Evolutionary conservation across 805 yeast genomes (phyloP), one percentile per base, ranked within the genome.

Genomic region (Metschnikowia cerradonensis): DNA sequence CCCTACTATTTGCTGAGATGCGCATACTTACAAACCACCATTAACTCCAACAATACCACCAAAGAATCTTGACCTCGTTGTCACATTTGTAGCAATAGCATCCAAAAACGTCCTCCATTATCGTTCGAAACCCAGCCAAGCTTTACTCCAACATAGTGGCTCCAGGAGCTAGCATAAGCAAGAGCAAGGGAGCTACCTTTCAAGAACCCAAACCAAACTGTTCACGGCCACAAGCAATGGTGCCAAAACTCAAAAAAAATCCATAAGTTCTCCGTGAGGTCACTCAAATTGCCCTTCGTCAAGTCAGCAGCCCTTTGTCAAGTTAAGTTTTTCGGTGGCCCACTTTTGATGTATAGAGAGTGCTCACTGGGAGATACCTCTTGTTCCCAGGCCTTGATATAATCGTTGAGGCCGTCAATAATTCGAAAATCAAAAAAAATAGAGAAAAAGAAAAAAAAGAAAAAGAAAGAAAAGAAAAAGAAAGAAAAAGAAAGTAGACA

Each of bases 151-250:
- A 91, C 81, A 2, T 88, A 81, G 67, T 94, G 99, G 0, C 73
- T 75, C 0, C 79, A 57, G 0, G 53, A 34, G 37, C 84, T 80
- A 61, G 65, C 84, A 67, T 94, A 99, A 0, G 67, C 64, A 52
- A 92, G 70, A 0, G 96, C 98, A 67, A 94, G 99, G 0, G 96
- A 84, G 63, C 91, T 82, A 5, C 99, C 99, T n/a, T 90, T 86
- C 35, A 72, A 53, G 13, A 87, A 81, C 30, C 30, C 20, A 95
- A 92, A 34, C 98, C 99, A 63, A 88, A 89, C 67, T 94, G 99
- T 32, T 84, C 83, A 56, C 99, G 75, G 4, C 99, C 99, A 70
- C 99, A 94, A 4, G 97, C 97, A 10, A 90, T 60, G n/a, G 79
- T 71, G 1, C 98, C 99, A 76, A 99, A 94, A 45, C 80, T 79